Percentiles rank a stretch among this genome's conserved stretches.
Evolutionary conservation across 768 basidiomycete genomes (phyloP).

Genomic region (Dioszegia hungarica): DNA sequence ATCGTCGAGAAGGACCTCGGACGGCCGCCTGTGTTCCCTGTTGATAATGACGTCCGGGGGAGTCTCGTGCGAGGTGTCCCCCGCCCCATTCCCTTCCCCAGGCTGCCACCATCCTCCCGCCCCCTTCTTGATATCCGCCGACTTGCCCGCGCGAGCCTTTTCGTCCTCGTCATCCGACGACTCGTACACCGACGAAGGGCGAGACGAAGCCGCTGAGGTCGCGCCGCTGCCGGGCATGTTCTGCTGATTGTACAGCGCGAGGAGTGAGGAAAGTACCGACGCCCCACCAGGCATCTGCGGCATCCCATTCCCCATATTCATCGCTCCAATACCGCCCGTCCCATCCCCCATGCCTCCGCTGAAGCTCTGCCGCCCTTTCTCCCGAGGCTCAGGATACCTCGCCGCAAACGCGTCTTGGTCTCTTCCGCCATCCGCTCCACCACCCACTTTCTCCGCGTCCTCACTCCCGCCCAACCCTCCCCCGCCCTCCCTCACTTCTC

Average conservation of each 20-base stretch:
- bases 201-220: conserved; percentile 43
- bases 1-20: not conserved
- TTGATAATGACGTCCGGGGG: conserved; percentile 18
- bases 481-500: conserved; percentile 6
- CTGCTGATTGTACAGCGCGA: conserved; percentile 60
- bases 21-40: conserved; percentile 9
- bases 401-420: conserved; percentile 35
- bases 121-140: conserved; percentile 6
- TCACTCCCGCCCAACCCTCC: conserved; percentile 12
- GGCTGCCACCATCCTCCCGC: conserved; percentile 8
- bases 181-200: conserved; percentile 37
- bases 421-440: not conserved
- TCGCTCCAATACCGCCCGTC: conserved; percentile 8
- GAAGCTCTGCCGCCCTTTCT: not conserved
- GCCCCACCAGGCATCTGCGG: conserved; percentile 7
- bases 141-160: conserved; percentile 21
- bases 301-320: conserved; percentile 9
- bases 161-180: conserved; percentile 29
- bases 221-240: conserved; percentile 37
- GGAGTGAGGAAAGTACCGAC: conserved; percentile 60
- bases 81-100: not conserved
- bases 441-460: conserved; percentile 1
- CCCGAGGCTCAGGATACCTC: conserved; percentile 22
- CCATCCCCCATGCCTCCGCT: conserved; percentile 6
- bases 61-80: conserved; percentile 8